A percentile compares a stretch with the other conserved stretches of the same genome.
These are phyloP conservation scores for Pyrrhoderma noxium DNA, from an alignment of 1,284 basidiomycete species.

Conservation along the genomic window DNA sequence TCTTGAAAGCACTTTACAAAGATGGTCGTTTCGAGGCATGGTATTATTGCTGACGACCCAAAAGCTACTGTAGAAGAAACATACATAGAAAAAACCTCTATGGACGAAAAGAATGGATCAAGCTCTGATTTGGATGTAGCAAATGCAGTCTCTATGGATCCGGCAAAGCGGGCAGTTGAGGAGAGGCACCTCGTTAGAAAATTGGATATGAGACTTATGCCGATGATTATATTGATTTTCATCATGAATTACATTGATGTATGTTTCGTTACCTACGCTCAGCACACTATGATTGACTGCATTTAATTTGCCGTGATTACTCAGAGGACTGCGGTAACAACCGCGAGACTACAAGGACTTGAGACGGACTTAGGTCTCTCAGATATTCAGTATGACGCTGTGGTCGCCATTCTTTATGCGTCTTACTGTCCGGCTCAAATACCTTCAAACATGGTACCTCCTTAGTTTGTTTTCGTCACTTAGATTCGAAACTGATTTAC, in stretches of 20 bases:
- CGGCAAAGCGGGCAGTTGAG: slow-evolving; percentile 18
- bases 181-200: slow-evolving; percentile 44
- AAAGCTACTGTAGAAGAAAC: background rate
- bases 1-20: too few species aligned
- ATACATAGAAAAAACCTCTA: background rate
- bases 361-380: slow-evolving; percentile 45
- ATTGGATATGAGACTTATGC: slow-evolving; percentile 53
- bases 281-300: background rate
- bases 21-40: too few species aligned
- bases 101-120: background rate
- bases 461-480: background rate
- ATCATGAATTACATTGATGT: slow-evolving; percentile 69
- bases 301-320: too few species aligned
- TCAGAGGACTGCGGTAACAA: slow-evolving; percentile 52
- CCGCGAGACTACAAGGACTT: slow-evolving; percentile 55
- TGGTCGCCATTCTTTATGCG: slow-evolving; percentile 52
- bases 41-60: slow-evolving; percentile 25
- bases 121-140: background rate
- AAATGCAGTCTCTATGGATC: slow-evolving; percentile 30
- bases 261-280: slow-evolving; percentile 20
- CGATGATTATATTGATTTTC: slow-evolving; percentile 54
- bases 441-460: slow-evolving; percentile 60
- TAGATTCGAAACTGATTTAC: too few species aligned
- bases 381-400: slow-evolving; percentile 51
- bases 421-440: slow-evolving; percentile 58